Conservation (phyloP, 805 yeast species). For the Candida tibetensis region DNA sequence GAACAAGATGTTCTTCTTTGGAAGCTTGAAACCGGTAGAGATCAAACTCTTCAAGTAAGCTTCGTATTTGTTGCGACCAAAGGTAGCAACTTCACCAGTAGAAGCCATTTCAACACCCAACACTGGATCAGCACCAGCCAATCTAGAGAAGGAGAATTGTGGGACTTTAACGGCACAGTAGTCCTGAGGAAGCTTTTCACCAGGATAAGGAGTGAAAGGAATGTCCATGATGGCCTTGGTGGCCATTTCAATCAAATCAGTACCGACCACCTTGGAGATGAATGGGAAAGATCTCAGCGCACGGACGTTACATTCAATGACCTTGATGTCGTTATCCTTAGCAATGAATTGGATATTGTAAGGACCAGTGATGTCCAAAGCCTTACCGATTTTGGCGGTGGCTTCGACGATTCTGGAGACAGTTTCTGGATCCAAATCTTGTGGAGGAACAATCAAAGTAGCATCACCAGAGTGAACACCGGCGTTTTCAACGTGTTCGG, state of each 20-base stretch:
- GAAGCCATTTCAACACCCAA: constrained; percentile 99
- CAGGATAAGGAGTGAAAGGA: constrained; percentile 88
- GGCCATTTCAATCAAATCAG: constrained; percentile 95
- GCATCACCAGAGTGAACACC: constrained; percentile 99
- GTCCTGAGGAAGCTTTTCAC: constrained; percentile 82
- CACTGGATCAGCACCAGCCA: constrained; percentile 97
- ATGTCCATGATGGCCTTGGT: constrained; percentile 91
- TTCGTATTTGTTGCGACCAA: constrained; percentile 94
- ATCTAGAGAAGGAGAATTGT: constrained; percentile 93
- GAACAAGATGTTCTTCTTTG: constrained; percentile 89
- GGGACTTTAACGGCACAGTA: constrained; percentile 97
- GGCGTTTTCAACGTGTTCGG: constrained; percentile 98
- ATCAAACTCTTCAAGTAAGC: constrained; percentile 93
- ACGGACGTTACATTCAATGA: constrained; percentile 96
- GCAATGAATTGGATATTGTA: constrained; percentile 96
- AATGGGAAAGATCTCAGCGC: constrained; percentile 99
- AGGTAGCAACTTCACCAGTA: constrained; percentile 97
- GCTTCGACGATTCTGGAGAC: constrained; percentile 90
- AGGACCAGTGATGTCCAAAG: constrained; percentile 95
- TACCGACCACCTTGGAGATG: constrained; percentile 95
- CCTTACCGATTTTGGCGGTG: constrained; percentile 93
- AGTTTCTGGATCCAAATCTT: constrained; percentile 88
- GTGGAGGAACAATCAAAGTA: constrained; percentile 94
- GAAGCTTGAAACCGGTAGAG: constrained; percentile 92
- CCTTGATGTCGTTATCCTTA: constrained; percentile 92